Conservation (phyloP, 257 asterid genomes). For the Nicotiana tabacum region DNA sequence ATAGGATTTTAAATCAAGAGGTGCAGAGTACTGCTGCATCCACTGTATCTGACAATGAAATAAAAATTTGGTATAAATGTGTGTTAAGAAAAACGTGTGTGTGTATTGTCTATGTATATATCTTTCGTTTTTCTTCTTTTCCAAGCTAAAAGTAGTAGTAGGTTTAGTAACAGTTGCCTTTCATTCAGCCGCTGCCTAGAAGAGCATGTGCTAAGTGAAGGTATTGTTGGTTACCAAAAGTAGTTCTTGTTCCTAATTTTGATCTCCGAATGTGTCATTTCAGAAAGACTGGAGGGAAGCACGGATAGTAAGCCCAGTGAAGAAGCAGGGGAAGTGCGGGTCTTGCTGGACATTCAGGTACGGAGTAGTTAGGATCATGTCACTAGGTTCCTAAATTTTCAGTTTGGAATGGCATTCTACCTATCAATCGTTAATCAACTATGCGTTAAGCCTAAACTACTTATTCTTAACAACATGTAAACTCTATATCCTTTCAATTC, state of each 20-base stretch:
- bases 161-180: no score
- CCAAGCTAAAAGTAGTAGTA: no score
- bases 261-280: neutral
- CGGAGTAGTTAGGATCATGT: conserved; percentile 8
- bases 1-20: neutral
- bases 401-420: neutral
- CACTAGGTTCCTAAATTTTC: neutral
- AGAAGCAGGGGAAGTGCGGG: conserved; percentile 82
- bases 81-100: neutral
- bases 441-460: neutral
- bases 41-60: neutral
- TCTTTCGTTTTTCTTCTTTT: no score
- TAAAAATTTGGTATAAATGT: neutral
- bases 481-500: neutral
- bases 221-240: neutral
- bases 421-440: neutral
- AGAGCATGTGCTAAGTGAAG: neutral
- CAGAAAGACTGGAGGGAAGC: conserved; percentile 87
- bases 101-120: no score
- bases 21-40: neutral
- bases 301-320: conserved; percentile 84
- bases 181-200: neutral
- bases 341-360: conserved; percentile 99
- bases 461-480: no score
- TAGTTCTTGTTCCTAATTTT: neutral